Base-by-base conservation (phyloP, 2,329 filamentous ascomycete genomes). In the Scedosporium minutisporum region DNA sequence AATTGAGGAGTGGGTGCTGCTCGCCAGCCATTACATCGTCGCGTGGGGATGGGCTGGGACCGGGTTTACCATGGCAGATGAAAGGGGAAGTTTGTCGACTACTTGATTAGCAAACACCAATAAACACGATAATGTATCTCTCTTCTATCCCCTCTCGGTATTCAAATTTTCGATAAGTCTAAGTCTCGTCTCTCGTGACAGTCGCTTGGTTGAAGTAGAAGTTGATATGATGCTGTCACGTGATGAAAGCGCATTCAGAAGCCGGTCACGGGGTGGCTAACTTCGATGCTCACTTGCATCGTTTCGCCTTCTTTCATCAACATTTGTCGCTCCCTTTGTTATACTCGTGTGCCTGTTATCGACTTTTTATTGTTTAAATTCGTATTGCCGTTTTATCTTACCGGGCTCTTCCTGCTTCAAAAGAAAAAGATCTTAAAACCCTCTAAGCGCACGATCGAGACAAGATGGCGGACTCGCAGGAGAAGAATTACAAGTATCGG, bases 1-100 rank as follows among this genome's bases (percentile, higher is more conserved):
- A 75, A 82, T 97, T 25, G 95, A 99, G 75, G 95, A 99, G 76
- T 96, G 95, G 89, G 82, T 88, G 69, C 75, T 99, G 67, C 75
- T 99, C 68, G 90, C 92, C 0, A 85, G 83, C 66, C 95, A 99
- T 78, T 99, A 99, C 70, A 87, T 93, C 66, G 82, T 99, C 53
- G 87, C 86, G 3, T 97, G 93, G 93, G 95, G 87, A 1, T 96
- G 89, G 84, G 87, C 84, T 68, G 85, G 86, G 38, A 72, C 69
- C 1, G 74, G 71, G 6, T 74, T 78, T 48, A 65, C 18, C 14
- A 57, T 61, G 60, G 27, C 25, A 16, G 60, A 41, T 57, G 60
- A 57, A 9, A 33, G 27, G 27, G 55, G 55, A 18, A 16, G 16
- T 4, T 2, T n/a, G 5, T 33, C 55, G 27, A 27, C 51, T 5